phyloP scores from a whole-genome alignment of 2,329 filamentous ascomycete genomes.

The Colletotrichum sp. region DNA sequence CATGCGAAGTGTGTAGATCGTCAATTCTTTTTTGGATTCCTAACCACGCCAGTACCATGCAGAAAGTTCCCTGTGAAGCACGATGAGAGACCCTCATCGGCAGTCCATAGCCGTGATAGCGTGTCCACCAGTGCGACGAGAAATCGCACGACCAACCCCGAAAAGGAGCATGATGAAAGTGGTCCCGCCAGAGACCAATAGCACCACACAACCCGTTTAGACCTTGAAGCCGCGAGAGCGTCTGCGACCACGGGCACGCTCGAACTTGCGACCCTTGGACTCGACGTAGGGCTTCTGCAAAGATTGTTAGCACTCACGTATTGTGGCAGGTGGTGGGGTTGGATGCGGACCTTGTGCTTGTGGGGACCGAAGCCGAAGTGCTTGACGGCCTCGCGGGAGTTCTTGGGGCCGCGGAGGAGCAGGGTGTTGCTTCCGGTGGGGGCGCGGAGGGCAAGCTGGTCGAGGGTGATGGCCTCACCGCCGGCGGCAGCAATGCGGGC shows the following conservation, averaged over 20 bases:
- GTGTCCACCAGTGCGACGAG: slow-evolving; percentile 4
- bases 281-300: slow-evolving; percentile 90
- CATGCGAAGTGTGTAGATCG: slow-evolving; percentile 11
- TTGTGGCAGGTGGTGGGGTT: neutral
- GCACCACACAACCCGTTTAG: slow-evolving; percentile 59
- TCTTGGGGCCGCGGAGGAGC: slow-evolving; percentile 97
- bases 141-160: slow-evolving; percentile 6
- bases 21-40: slow-evolving; percentile 36
- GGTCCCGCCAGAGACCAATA: neutral
- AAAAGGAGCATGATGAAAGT: neutral
- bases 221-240: slow-evolving; percentile 99
- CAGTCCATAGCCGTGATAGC: slow-evolving; percentile 1
- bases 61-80: slow-evolving; percentile 38
- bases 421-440: slow-evolving; percentile 97
- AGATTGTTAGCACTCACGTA: slow-evolving; percentile 35
- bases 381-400: slow-evolving; percentile 96
- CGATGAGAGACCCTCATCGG: neutral
- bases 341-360: slow-evolving; percentile 82
- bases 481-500: slow-evolving; percentile 93
- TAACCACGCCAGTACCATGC: slow-evolving; percentile 53
- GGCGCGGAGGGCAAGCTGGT: slow-evolving; percentile 94
- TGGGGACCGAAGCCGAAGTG: slow-evolving; percentile 99
- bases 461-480: slow-evolving; percentile 93
- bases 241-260: slow-evolving; percentile 98
- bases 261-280: slow-evolving; percentile 99